Percentiles rank a stretch among this genome's conserved stretches.
Conservation (phyloP, 139 green algal genomes). For the Klebsormidium nitens region DNA sequence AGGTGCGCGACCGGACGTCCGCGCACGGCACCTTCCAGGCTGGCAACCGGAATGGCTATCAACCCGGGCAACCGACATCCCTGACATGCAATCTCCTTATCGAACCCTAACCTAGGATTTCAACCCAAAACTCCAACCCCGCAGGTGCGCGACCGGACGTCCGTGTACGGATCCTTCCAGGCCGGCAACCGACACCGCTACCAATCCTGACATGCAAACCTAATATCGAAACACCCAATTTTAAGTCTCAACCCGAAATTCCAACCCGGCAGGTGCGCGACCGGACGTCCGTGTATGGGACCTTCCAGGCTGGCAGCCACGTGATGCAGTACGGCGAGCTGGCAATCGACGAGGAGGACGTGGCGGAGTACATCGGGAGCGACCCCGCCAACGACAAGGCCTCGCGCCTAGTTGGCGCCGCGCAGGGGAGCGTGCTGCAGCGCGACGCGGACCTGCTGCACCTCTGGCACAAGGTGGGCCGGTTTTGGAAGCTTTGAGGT, state of each 20-base stretch:
- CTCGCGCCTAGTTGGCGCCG: background rate
- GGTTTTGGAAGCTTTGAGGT: too few species aligned
- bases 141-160: constrained; percentile 62
- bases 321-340: constrained; percentile 77
- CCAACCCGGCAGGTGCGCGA: constrained; percentile 42
- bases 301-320: constrained; percentile 65
- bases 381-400: constrained; percentile 19
- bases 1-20: constrained; percentile 64
- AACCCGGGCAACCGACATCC: too few species aligned
- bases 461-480: constrained; percentile 49
- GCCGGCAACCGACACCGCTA: too few species aligned
- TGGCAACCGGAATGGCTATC: too few species aligned
- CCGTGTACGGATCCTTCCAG: constrained; percentile 70
- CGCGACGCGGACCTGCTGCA: constrained; percentile 78
- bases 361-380: constrained; percentile 61
- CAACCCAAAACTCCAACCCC: too few species aligned
- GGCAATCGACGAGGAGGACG: constrained; percentile 58
- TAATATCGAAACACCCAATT: too few species aligned
- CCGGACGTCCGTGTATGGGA: constrained; percentile 72
- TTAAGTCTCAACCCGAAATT: too few species aligned
- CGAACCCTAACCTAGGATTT: too few species aligned
- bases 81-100: too few species aligned
- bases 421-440: constrained; percentile 52
- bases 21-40: constrained; percentile 70
- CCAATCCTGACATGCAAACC: too few species aligned